Evolutionary conservation across 805 yeast genomes (phyloP).

Genomic region (Isabelozyma gotoi): DNA sequence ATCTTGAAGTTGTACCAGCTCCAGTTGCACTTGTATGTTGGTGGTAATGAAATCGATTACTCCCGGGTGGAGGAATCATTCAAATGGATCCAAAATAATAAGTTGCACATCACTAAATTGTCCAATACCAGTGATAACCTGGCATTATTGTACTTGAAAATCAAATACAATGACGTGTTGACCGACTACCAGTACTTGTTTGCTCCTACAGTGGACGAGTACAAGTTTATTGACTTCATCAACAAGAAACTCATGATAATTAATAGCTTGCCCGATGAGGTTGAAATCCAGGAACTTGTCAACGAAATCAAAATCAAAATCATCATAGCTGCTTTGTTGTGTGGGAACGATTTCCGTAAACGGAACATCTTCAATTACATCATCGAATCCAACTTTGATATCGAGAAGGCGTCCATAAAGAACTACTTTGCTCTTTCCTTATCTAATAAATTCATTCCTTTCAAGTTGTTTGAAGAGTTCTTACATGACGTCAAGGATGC

Average conservation of each 20-base stretch:
- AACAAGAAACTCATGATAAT: conserved; percentile 20
- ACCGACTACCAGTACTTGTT: conserved; percentile 31
- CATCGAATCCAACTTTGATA: conserved; percentile 1
- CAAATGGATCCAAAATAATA: not conserved
- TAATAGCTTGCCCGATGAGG: conserved; percentile 4
- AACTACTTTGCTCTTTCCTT: conserved; percentile 6
- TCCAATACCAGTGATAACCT: not conserved
- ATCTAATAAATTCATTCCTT: conserved; percentile 14
- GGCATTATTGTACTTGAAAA: conserved; percentile 6
- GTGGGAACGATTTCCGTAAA: conserved; percentile 35
- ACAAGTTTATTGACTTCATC: conserved; percentile 22
- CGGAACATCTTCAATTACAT: conserved; percentile 21
- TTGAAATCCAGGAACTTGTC: conserved; percentile 25
- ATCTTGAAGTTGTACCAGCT: not conserved
- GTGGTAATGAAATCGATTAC: not conserved
- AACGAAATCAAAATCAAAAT: conserved; percentile 27
- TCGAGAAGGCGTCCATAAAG: conserved; percentile 1
- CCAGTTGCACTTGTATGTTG: not conserved
- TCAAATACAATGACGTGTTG: conserved; percentile 31
- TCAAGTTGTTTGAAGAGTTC: conserved; percentile 11
- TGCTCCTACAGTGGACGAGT: conserved; percentile 3
- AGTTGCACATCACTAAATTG: not conserved
- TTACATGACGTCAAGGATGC: conserved; percentile 4
- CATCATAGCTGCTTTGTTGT: conserved; percentile 27
- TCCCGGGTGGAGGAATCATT: not conserved